Conservation (phyloP, 1,284 basidiomycete genomes). For the Tilletia horrida region DNA sequence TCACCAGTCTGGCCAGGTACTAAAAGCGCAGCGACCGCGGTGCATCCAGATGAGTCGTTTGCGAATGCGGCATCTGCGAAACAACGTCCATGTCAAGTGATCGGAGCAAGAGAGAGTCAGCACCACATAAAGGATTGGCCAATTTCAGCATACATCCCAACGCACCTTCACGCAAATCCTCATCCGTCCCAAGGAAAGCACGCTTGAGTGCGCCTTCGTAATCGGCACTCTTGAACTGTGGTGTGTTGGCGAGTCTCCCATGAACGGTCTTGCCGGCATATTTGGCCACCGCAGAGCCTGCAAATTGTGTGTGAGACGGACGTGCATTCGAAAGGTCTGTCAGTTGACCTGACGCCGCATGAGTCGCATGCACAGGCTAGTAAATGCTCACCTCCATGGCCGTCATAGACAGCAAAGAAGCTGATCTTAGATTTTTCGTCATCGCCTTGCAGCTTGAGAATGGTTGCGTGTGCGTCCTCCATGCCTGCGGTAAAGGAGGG, state of each 20-base stretch:
- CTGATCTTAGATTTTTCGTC: conserved; percentile 44
- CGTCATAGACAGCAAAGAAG: conserved; percentile 97
- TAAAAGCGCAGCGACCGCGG: conserved; percentile 74
- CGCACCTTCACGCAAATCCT: conserved; percentile 79
- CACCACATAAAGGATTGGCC: too few relatives aligned
- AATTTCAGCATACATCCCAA: neutral
- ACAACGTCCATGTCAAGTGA: too few relatives aligned
- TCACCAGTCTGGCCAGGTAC: conserved; percentile 30
- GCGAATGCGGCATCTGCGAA: conserved; percentile 73
- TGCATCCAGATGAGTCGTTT: conserved; percentile 92
- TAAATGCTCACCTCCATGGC: conserved; percentile 81
- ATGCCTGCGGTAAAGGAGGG: conserved; percentile 65
- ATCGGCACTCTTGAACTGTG: conserved; percentile 68
- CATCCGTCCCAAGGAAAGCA: conserved; percentile 89
- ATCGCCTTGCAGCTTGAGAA: conserved; percentile 59
- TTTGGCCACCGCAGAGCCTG: conserved; percentile 81
- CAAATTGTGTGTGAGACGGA: neutral
- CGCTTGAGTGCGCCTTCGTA: conserved; percentile 78
- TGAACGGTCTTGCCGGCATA: conserved; percentile 88
- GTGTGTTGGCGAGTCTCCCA: conserved; percentile 70
- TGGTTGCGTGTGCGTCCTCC: conserved; percentile 93
- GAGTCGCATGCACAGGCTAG: too few relatives aligned
- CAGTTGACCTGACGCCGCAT: neutral
- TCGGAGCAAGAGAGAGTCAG: too few relatives aligned
- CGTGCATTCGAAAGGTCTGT: neutral